A percentile compares a stretch with the other conserved stretches of the same genome.
phyloP scores from a whole-genome alignment of 805 yeast genomes.

The Wickerhamiella australiensis region DNA sequence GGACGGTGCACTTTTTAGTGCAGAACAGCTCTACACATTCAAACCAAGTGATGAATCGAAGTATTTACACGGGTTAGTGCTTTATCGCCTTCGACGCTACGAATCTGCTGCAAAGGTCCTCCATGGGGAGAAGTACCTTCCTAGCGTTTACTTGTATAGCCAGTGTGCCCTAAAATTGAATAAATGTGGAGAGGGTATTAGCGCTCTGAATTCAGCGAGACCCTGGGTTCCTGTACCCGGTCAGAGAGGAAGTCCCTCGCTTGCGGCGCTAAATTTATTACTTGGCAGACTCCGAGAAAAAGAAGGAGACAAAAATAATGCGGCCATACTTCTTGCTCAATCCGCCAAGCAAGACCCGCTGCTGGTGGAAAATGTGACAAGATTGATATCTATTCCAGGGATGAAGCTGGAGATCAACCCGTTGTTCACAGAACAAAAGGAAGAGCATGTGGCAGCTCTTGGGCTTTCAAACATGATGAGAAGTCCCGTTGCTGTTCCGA shows the following conservation, averaged over 20 bases:
- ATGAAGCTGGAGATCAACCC: slow-evolving; percentile 49
- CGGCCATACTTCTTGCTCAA: slow-evolving; percentile 53
- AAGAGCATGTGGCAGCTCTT: slow-evolving; percentile 14
- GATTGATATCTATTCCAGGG: slow-evolving; percentile 52
- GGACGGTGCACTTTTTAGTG: slow-evolving; percentile 71
- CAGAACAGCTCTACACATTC: slow-evolving; percentile 66
- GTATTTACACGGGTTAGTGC: slow-evolving; percentile 58
- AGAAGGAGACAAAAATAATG: slow-evolving; percentile 49
- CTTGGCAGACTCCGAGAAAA: slow-evolving; percentile 56
- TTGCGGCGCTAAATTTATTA: slow-evolving; percentile 54
- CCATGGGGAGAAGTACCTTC: slow-evolving; percentile 44
- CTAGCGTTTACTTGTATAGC: slow-evolving; percentile 67
- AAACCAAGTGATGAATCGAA: slow-evolving; percentile 45
- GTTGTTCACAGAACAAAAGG: slow-evolving; percentile 19
- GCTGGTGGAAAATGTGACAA: slow-evolving; percentile 77
- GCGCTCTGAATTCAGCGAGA: slow-evolving; percentile 30
- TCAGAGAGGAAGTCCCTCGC: slow-evolving; percentile 40
- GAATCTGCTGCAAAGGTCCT: slow-evolving; percentile 42
- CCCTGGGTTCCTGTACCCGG: slow-evolving; percentile 14
- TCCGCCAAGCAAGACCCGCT: slow-evolving; percentile 67
- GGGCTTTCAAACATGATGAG: slow-evolving; percentile 4
- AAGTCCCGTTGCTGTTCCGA: background rate
- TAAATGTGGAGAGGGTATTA: slow-evolving; percentile 49
- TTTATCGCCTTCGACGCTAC: slow-evolving; percentile 45
- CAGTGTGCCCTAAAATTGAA: slow-evolving; percentile 48